Percentiles rank a stretch among this genome's conserved stretches.
These are phyloP conservation scores for Apiospora phragmitis DNA, from an alignment of 2,329 filamentous ascomycete species.

Conservation along the genomic window DNA sequence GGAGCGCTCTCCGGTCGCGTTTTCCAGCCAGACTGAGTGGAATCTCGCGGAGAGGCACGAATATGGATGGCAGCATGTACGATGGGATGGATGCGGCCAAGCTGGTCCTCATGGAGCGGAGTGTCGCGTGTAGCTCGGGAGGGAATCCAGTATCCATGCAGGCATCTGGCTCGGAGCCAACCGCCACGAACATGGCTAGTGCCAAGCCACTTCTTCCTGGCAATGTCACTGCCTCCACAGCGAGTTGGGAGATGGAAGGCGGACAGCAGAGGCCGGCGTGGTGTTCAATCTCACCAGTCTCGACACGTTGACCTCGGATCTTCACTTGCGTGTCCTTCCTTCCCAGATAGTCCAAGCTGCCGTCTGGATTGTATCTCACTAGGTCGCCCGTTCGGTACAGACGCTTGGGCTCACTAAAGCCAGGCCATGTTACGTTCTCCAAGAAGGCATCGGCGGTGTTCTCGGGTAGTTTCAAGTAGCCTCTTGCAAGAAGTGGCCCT, in stretches of 20 bases:
- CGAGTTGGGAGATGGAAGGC: conserved; percentile 1
- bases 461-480: conserved; percentile 15
- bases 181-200: conserved; percentile 12
- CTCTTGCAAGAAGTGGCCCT: background rate
- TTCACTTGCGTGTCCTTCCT: conserved; percentile 49
- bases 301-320: conserved; percentile 49
- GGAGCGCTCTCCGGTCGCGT: conserved; percentile 9
- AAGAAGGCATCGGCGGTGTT: conserved; percentile 17
- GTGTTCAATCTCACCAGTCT: conserved; percentile 43
- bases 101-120: background rate
- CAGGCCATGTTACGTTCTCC: background rate
- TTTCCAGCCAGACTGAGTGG: background rate
- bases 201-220: conserved; percentile 7
- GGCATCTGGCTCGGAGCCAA: conserved; percentile 8
- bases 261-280: conserved; percentile 3
- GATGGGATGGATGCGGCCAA: conserved; percentile 9
- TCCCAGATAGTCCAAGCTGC: conserved; percentile 36
- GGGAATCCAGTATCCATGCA: conserved; percentile 6
- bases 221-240: conserved; percentile 11
- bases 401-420: conserved; percentile 7
- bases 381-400: conserved; percentile 38
- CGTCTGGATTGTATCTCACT: conserved; percentile 29
- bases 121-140: conserved; percentile 9
- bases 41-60: background rate
- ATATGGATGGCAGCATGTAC: conserved; percentile 3